Evolutionary conservation across 2,329 filamentous ascomycete genomes (phyloP).

Genomic region (Cladophialophora exuberans): DNA sequence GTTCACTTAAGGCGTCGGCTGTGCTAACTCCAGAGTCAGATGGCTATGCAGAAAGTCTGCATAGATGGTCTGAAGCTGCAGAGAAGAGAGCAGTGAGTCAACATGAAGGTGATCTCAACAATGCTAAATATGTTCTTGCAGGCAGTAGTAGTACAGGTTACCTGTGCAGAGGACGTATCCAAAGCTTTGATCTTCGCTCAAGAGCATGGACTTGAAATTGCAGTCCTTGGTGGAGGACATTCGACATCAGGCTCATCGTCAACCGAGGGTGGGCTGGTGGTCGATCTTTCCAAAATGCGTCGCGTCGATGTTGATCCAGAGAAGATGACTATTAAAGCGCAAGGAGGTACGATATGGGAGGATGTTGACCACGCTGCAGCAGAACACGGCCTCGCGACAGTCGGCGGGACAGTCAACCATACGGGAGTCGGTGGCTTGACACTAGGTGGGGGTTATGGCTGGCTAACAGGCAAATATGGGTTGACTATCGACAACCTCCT

Average conservation of each 20-base stretch:
- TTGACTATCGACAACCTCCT: conserved; percentile 57
- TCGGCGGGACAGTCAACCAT: conserved; percentile 65
- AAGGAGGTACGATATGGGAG: conserved; percentile 58
- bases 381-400: conserved; percentile 58
- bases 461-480: conserved; percentile 58
- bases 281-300: conserved; percentile 58
- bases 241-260: conserved; percentile 57
- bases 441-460: conserved; percentile 62
- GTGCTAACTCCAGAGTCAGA: not conserved
- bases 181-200: not conserved
- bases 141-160: not conserved
- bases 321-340: conserved; percentile 51
- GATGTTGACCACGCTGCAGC: conserved; percentile 58
- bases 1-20: not conserved
- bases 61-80: conserved; percentile 6
- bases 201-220: conserved; percentile 48
- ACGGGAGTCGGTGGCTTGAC: conserved; percentile 65
- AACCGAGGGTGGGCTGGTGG: conserved; percentile 56
- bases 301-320: conserved; percentile 53
- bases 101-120: not conserved
- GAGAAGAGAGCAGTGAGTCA: conserved; percentile 7
- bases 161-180: not conserved
- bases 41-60: not conserved
- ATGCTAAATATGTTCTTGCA: not conserved
- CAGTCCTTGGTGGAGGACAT: conserved; percentile 60